phyloP scores from a whole-genome alignment of 345 rosid species.

The Eucalyptus brandiana region DNA sequence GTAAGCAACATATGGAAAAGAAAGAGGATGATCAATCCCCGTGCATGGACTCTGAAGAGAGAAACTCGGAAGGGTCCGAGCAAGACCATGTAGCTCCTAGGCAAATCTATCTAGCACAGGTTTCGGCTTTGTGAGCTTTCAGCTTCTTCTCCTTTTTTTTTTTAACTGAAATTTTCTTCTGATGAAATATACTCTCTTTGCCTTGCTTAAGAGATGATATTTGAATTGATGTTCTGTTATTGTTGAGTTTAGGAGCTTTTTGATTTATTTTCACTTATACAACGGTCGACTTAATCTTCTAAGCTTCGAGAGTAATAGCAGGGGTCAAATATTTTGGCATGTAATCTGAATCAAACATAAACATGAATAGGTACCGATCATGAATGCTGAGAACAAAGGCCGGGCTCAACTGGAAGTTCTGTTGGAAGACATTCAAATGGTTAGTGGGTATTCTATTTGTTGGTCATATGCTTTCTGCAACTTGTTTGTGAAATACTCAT shows the following conservation, averaged over 20 bases:
- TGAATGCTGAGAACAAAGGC: conserved; percentile 54
- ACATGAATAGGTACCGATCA: conserved; percentile 32
- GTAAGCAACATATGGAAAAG: conserved; percentile 42
- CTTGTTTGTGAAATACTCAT: neutral
- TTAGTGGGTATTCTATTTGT: neutral
- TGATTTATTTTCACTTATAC: neutral
- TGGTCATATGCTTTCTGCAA: neutral
- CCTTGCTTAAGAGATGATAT: neutral
- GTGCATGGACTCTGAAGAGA: conserved; percentile 4
- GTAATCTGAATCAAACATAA: neutral
- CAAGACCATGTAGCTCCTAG: conserved; percentile 22
- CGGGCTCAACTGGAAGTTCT: conserved; percentile 59
- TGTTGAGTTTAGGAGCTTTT: neutral
- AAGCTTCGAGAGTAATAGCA: neutral
- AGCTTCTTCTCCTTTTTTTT: neutral
- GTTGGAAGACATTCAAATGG: conserved; percentile 47
- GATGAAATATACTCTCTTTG: neutral
- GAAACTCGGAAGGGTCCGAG: neutral
- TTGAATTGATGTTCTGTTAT: neutral
- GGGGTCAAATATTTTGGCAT: neutral
- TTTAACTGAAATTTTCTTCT: neutral
- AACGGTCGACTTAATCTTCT: neutral
- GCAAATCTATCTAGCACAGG: conserved; percentile 85
- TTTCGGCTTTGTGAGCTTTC: neutral
- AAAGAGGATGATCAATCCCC: neutral